These are phyloP conservation scores for Xerocomus cyaneibrunnescens DNA, from an alignment of 1,284 basidiomycete genomes.

Conservation along the genomic window DNA sequence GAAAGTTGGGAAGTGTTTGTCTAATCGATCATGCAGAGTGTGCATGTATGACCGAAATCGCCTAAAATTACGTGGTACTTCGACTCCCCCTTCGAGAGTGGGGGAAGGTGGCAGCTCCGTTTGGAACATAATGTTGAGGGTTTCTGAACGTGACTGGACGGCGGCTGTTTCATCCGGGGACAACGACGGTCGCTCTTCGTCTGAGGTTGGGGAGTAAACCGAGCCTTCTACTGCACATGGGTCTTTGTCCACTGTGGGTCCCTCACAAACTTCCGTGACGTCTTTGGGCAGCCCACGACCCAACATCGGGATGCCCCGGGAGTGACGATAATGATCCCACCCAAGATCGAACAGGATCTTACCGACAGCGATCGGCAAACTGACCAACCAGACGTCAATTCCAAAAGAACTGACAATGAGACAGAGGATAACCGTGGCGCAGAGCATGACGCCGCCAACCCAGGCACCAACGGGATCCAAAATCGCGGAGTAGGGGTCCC, in stretches of 20 bases:
- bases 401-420: constrained; percentile 58
- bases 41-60: constrained; percentile 23
- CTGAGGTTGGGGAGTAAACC: background rate
- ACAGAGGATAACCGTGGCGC: constrained; percentile 48
- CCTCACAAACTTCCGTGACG: background rate
- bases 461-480: constrained; percentile 50
- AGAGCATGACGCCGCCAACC: constrained; percentile 53
- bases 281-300: constrained; percentile 8
- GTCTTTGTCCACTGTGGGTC: background rate
- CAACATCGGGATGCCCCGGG: constrained; percentile 27
- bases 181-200: background rate
- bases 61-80: constrained; percentile 4
- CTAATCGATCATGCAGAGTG: constrained; percentile 25
- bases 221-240: too few species aligned
- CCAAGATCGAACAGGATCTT: constrained; percentile 69
- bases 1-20: constrained; percentile 70
- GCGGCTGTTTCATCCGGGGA: constrained; percentile 1
- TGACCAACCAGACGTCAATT: constrained; percentile 79
- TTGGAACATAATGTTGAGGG: constrained; percentile 1
- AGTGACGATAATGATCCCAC: constrained; percentile 55
- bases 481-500: constrained; percentile 49
- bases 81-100: background rate
- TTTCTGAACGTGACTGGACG: background rate
- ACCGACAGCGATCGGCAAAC: constrained; percentile 79
- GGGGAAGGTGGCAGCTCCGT: background rate